A percentile compares a stretch with the other conserved stretches of the same genome.
Conservation (phyloP, 1,284 basidiomycete genomes). For the Ceratobasidium sp. region DNA sequence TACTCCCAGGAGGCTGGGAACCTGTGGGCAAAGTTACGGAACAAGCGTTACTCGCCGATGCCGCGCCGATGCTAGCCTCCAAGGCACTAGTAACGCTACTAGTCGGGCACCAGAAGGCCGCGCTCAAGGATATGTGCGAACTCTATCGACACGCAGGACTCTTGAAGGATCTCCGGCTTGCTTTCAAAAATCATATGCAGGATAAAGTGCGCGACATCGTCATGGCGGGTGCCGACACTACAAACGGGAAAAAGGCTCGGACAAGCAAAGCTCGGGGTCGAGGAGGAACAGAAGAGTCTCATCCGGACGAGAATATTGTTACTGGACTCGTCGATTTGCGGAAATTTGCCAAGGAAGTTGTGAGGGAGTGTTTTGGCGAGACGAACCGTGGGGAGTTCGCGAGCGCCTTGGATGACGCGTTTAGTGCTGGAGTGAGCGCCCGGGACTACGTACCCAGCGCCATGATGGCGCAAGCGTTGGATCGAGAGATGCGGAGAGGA, state of each 20-base stretch:
- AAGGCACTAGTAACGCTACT: conserved; percentile 67
- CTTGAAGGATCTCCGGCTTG: conserved; percentile 68
- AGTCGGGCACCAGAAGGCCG: conserved; percentile 67
- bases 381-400: conserved; percentile 53
- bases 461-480: conserved; percentile 82
- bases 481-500: conserved; percentile 86
- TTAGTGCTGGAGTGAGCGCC: conserved; percentile 83
- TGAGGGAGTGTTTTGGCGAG: conserved; percentile 65
- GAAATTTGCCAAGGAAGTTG: conserved; percentile 68
- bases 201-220: conserved; percentile 69
- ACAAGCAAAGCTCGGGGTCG: conserved; percentile 57
- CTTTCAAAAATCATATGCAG: conserved; percentile 69
- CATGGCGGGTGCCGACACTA: conserved; percentile 59
- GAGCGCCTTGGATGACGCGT: conserved; percentile 72
- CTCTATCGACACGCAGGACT: conserved; percentile 74
- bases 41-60: conserved; percentile 64
- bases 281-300: conserved; percentile 20
- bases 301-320: conserved; percentile 80
- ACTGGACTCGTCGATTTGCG: conserved; percentile 80
- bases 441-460: conserved; percentile 62
- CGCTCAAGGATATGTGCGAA: conserved; percentile 71
- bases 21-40: conserved; percentile 67
- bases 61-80: conserved; percentile 52
- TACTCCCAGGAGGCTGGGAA: conserved; percentile 66
- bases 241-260: conserved; percentile 46